Percentiles rank a stretch among this genome's conserved stretches.
Conservation (phyloP, 306 rosid species). For the Astragalus glycyphyllos region DNA sequence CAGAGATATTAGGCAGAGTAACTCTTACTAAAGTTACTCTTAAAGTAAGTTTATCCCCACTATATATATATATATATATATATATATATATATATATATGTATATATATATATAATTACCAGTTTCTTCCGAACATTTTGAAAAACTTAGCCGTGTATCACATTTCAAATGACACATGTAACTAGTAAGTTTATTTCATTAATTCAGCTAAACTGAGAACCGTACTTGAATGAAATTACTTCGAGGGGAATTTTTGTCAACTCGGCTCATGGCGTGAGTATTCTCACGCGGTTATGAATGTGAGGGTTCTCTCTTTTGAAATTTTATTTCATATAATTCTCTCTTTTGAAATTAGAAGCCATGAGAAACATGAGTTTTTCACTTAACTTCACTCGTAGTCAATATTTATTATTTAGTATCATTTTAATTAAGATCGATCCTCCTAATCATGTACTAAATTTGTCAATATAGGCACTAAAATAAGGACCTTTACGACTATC, state of each 20-base stretch:
- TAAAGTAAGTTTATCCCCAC: too few relatives aligned
- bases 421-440: neutral
- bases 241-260: neutral
- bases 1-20: too few relatives aligned
- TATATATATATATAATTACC: neutral
- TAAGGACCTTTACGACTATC: too few relatives aligned
- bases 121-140: neutral
- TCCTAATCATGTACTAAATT: neutral
- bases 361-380: conserved; percentile 14
- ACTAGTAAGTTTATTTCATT: neutral
- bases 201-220: neutral
- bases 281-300: conserved; percentile 16
- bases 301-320: conserved; percentile 24
- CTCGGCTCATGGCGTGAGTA: neutral
- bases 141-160: neutral
- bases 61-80: too few relatives aligned
- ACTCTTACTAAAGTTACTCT: too few relatives aligned
- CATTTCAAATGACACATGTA: conserved; percentile 17
- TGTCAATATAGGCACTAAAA: neutral
- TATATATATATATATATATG: too few relatives aligned
- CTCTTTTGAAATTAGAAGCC: conserved; percentile 24
- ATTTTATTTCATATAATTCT: too few relatives aligned
- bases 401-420: neutral
- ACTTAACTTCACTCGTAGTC: neutral
- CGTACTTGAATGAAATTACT: conserved; percentile 12